These are phyloP conservation scores for Penicillium digitatum DNA, from an alignment of 2,329 filamentous ascomycete species.

Conservation along the genomic window DNA sequence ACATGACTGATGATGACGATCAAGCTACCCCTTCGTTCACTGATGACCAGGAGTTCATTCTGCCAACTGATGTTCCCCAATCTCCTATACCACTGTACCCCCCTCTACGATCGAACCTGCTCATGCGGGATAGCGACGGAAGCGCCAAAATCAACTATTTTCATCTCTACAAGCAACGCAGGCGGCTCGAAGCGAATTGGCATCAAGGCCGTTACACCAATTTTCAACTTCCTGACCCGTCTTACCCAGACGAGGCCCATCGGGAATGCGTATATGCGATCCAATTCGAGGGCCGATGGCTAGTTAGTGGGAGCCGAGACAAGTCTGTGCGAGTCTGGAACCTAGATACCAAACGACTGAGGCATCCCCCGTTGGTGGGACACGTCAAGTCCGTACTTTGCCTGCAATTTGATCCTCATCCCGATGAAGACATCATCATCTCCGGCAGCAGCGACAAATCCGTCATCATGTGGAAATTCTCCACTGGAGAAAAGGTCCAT, in stretches of 20 bases:
- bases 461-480: conserved; percentile 90
- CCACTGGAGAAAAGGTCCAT: conserved; percentile 78
- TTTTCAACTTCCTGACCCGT: conserved; percentile 85
- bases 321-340: conserved; percentile 87
- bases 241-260: conserved; percentile 76
- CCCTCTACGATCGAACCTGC: conserved; percentile 32
- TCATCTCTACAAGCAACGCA: conserved; percentile 83
- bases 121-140: conserved; percentile 33
- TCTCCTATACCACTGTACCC: conserved; percentile 14
- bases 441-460: conserved; percentile 91
- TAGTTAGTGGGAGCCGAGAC: conserved; percentile 92
- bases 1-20: conserved; percentile 43
- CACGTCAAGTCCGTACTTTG: conserved; percentile 88
- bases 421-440: conserved; percentile 85
- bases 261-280: conserved; percentile 92
- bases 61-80: conserved; percentile 11
- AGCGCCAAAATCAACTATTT: conserved; percentile 75
- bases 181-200: conserved; percentile 87
- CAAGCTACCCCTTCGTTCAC: conserved; percentile 12
- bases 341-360: conserved; percentile 72
- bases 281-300: conserved; percentile 77
- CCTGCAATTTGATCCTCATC: conserved; percentile 86
- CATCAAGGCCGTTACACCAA: conserved; percentile 73
- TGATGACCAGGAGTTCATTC: conserved; percentile 13
- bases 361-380: conserved; percentile 66